Evolutionary conservation across 2,329 filamentous ascomycete genomes (phyloP), one percentile per base, ranked within the genome.

Genomic region (Botryotinia globosa): DNA sequence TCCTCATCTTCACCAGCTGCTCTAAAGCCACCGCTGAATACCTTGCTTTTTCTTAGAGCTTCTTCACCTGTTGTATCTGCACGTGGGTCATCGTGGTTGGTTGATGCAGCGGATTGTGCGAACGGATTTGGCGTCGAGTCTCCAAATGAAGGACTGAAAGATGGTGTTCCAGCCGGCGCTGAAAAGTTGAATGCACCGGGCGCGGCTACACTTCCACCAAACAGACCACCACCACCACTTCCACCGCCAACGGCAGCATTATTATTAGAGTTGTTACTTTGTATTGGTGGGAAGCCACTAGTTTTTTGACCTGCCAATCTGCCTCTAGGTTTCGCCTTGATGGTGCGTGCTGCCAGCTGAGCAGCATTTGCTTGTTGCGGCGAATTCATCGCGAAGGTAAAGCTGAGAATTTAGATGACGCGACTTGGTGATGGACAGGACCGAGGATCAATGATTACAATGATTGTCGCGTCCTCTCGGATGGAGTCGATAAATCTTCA

Each of bases 341-440:
- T 78, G 54, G 74, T 79, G 67, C 80, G 76, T 2, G 75, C 72
- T 39, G 80, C 80, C 65, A 81, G 67, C 69, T 81, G 80, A 63
- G 80, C 79, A 44, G 80, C 80, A 69, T 77, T 81, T 32, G 78
- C 79, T 68, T 78, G 77, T 71, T 73, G 75, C 58, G 78, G 72
- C 29, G 65, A 44, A 63, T 78, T 77, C 77, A 79, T 78, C 59
- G 68, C 74, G 73, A 73, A 29, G 34, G 44, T 56, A 42, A 22
- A 34, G 54, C 22, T 42, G 22, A 22, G 45, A 58, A 29, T 67
- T 29, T 12, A 25, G 56, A 29, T 66, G 69, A 54, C 65, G 48
- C 65, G 65, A 42, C 48, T 39, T 56, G 48, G 65, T 56, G 48
- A 51, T 54, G 22, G 65, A 56, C 48, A 67, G 65, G 48, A 67